Evolutionary conservation across 352 stramenopile genomes (phyloP).

Genomic region (Pythium monospermum): DNA sequence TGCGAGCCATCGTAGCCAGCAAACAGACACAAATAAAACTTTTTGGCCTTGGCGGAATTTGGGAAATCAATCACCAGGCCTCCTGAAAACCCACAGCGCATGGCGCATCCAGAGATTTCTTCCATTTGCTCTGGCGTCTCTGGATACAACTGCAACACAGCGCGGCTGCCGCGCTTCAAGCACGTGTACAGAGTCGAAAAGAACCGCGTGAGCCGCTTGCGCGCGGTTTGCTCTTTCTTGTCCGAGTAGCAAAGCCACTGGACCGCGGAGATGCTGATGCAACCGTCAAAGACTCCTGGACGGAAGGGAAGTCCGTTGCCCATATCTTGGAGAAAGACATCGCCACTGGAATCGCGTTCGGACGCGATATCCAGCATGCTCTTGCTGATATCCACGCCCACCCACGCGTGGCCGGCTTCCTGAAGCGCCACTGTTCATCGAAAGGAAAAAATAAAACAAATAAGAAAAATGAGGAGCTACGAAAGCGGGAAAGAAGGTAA

Average conservation of each 20-base stretch:
- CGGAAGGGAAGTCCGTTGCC: conserved; percentile 97
- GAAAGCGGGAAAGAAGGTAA: too few relatives aligned
- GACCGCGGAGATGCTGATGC: conserved; percentile 99
- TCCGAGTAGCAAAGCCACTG: conserved; percentile 99
- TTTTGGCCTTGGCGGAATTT: conserved; percentile 99
- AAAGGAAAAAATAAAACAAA: conserved; percentile 15
- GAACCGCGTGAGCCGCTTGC: conserved; percentile 94
- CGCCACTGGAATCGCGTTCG: conserved; percentile 87
- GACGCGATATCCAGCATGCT: conserved; percentile 99
- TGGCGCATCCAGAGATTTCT: conserved; percentile 86
- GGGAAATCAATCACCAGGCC: conserved; percentile 99
- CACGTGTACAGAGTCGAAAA: conserved; percentile 93
- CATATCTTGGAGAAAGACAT: conserved; percentile 96
- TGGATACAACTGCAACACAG: conserved; percentile 99
- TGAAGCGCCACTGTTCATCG: conserved; percentile 81
- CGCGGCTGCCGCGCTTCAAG: conserved; percentile 83
- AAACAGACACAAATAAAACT: conserved; percentile 99
- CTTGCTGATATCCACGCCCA: conserved; percentile 97
- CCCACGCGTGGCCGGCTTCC: conserved; percentile 94
- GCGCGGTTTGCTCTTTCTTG: conserved; percentile 92
- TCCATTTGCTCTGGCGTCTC: conserved; percentile 97
- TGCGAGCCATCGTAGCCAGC: conserved; percentile 85
- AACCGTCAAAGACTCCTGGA: conserved; percentile 97
- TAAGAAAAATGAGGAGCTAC: too few relatives aligned
- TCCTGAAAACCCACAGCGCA: conserved; percentile 90